These are phyloP conservation scores for Ulvella scutata DNA, from an alignment of 139 green algal species.

Conservation along the genomic window DNA sequence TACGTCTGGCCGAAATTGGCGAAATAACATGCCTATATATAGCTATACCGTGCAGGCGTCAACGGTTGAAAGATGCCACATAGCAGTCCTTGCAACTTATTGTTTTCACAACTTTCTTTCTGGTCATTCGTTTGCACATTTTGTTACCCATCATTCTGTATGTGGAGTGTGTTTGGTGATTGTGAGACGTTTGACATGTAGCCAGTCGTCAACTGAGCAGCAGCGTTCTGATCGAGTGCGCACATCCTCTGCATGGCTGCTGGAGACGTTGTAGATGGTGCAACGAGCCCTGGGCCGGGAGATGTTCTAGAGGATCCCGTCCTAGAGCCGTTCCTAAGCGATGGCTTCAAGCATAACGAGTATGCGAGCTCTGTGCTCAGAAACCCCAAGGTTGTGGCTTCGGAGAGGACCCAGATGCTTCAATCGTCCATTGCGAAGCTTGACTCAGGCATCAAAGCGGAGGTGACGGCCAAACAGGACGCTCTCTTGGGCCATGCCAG, in stretches of 20 bases:
- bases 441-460: constrained; percentile 11
- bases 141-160: too few species aligned
- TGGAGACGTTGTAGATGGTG: background rate
- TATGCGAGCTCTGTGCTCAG: constrained; percentile 1
- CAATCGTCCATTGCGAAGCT: constrained; percentile 10
- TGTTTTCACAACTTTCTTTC: too few species aligned
- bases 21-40: too few species aligned
- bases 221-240: too few species aligned
- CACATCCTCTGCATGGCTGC: background rate
- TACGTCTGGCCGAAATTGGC: too few species aligned
- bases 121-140: too few species aligned
- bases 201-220: too few species aligned
- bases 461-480: constrained; percentile 12
- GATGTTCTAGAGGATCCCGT: background rate
- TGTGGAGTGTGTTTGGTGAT: too few species aligned
- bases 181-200: too few species aligned
- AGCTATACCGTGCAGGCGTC: too few species aligned
- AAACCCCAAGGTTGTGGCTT: background rate
- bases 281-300: background rate
- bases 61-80: too few species aligned
- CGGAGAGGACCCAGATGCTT: background rate
- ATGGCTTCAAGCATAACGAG: background rate
- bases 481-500: constrained; percentile 5
- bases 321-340: background rate
- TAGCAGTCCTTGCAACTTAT: too few species aligned